phyloP scores from a whole-genome alignment of 805 yeast species.

The Candida pseudofarinosa region DNA sequence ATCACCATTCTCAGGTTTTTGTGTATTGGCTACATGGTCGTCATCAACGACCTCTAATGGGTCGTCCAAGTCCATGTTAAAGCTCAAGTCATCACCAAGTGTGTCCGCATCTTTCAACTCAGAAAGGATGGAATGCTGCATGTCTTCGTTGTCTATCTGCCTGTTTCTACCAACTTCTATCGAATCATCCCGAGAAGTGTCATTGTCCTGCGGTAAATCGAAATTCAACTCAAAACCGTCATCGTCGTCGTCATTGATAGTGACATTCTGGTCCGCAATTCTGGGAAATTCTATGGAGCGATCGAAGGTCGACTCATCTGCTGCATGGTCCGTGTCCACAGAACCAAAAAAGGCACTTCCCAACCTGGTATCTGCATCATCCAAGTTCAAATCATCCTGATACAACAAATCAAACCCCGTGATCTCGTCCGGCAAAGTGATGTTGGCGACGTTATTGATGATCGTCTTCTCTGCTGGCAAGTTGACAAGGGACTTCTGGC shows the following conservation, averaged over 20 bases:
- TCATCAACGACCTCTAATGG: constrained; percentile 38
- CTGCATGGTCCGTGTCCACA: constrained; percentile 12
- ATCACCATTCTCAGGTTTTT: constrained; percentile 3
- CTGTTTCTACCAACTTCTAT: constrained; percentile 53
- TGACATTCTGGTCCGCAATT: constrained; percentile 23
- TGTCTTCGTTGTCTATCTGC: constrained; percentile 19
- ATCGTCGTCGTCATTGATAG: constrained; percentile 27
- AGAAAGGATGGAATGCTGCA: constrained; percentile 13
- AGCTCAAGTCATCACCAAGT: constrained; percentile 11
- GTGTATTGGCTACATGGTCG: neutral
- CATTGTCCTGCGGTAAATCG: constrained; percentile 22
- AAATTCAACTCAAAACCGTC: constrained; percentile 52
- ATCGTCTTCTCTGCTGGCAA: constrained; percentile 60
- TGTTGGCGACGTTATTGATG: constrained; percentile 52
- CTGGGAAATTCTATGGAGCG: constrained; percentile 68
- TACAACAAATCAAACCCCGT: constrained; percentile 71
- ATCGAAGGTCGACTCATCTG: constrained; percentile 39
- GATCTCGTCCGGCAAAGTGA: constrained; percentile 71
- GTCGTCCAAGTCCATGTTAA: constrained; percentile 35
- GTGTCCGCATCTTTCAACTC: constrained; percentile 17
- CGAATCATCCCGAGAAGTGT: constrained; percentile 36
- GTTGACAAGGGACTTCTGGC: constrained; percentile 40
- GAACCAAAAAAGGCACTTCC: constrained; percentile 20
- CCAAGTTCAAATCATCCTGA: constrained; percentile 52
- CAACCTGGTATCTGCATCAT: constrained; percentile 16